Evolutionary conservation across 2,329 filamentous ascomycete genomes (phyloP).

Genomic region (Aureobasidium namibiae): DNA sequence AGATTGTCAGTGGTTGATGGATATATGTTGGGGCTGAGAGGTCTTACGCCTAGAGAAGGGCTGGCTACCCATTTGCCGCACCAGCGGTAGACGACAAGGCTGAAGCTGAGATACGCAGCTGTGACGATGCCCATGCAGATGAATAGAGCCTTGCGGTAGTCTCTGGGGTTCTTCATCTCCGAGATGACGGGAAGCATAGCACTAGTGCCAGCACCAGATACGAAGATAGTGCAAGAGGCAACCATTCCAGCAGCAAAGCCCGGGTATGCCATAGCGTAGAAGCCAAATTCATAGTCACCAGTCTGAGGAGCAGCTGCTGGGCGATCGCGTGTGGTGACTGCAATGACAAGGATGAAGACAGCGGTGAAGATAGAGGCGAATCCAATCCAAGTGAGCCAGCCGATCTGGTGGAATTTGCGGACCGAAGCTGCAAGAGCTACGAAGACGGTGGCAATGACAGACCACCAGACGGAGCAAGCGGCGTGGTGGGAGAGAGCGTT

Average conservation of each 20-base stretch:
- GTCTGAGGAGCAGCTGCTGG: conserved; percentile 53
- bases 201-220: conserved; percentile 50
- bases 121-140: conserved; percentile 51
- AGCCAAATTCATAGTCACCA: conserved; percentile 53
- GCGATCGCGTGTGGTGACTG: conserved; percentile 48
- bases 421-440: conserved; percentile 45
- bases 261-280: conserved; percentile 47
- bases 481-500: conserved; percentile 53
- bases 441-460: conserved; percentile 44
- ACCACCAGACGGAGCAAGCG: conserved; percentile 52
- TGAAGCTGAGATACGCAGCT: conserved; percentile 50
- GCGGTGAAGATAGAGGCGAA: conserved; percentile 51
- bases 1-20: background rate
- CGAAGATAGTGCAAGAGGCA: conserved; percentile 51
- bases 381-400: conserved; percentile 54
- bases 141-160: conserved; percentile 54
- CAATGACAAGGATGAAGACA: conserved; percentile 35
- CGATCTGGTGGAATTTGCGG: conserved; percentile 53
- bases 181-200: conserved; percentile 58
- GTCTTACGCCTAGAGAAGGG: conserved; percentile 45
- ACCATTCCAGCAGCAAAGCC: conserved; percentile 52
- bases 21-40: background rate
- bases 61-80: conserved; percentile 56
- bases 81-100: conserved; percentile 53
- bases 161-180: conserved; percentile 53